Evolutionary conservation across 768 basidiomycete genomes (phyloP).

Genomic region (Mycena vulgaris): DNA sequence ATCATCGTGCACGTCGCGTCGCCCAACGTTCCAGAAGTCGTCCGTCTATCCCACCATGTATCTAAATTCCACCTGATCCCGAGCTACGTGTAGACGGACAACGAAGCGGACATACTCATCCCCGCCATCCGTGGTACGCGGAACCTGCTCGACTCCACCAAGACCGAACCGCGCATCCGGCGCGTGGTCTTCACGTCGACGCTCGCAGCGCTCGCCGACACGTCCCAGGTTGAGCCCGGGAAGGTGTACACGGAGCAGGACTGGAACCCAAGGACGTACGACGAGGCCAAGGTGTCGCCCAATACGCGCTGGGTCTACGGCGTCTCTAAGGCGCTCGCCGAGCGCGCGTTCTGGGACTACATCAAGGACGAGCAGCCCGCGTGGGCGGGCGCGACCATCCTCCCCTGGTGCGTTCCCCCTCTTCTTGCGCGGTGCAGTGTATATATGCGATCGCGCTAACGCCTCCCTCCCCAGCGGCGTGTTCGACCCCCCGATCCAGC

Average conservation of each 20-base stretch:
- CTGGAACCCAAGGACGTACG: constrained; percentile 57
- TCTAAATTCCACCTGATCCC: not conserved
- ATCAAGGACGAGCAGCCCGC: constrained; percentile 11
- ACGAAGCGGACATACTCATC: constrained; percentile 15
- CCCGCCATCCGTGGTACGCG: constrained; percentile 38
- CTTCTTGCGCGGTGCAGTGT: too few relatives aligned
- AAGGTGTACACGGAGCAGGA: constrained; percentile 54
- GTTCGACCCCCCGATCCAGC: constrained; percentile 43
- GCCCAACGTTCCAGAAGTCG: constrained; percentile 36
- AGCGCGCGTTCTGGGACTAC: constrained; percentile 44
- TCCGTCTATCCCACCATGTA: not conserved
- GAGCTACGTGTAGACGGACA: constrained; percentile 1
- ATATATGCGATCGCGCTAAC: too few relatives aligned
- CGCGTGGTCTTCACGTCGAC: constrained; percentile 59
- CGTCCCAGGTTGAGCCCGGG: not conserved
- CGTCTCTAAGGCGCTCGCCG: constrained; percentile 66
- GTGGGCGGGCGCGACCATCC: constrained; percentile 8
- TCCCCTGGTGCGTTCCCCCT: not conserved
- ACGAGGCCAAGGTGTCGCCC: constrained; percentile 4
- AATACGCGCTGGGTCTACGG: constrained; percentile 48
- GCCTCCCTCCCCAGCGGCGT: constrained; percentile 32
- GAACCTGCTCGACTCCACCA: constrained; percentile 54
- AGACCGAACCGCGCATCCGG: constrained; percentile 56
- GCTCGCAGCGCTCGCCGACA: constrained; percentile 41
- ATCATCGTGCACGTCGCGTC: constrained; percentile 55